Percentiles rank a stretch among this genome's conserved stretches.
These are phyloP conservation scores for Exophiala calicioides DNA, from an alignment of 2,329 filamentous ascomycete genomes.

Conservation along the genomic window DNA sequence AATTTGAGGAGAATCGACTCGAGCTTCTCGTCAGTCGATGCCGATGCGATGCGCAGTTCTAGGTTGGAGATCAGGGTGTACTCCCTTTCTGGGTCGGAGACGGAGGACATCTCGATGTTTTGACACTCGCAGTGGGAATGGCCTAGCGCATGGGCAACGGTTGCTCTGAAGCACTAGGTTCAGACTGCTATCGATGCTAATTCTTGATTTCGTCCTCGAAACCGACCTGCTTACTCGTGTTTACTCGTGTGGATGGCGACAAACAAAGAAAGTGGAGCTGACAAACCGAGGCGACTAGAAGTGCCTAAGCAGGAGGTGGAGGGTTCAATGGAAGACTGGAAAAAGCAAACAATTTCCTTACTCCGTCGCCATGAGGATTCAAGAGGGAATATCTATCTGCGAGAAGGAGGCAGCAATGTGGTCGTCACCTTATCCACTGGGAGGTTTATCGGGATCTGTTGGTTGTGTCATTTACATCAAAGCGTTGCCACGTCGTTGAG, in stretches of 20 bases:
- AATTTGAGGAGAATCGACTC: slow-evolving; percentile 76
- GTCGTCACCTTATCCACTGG: slow-evolving; percentile 17
- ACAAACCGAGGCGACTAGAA: too few relatives aligned
- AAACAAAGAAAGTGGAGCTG: too few relatives aligned
- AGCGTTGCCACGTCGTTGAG: slow-evolving; percentile 20
- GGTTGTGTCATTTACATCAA: slow-evolving; percentile 13
- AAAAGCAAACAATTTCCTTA: not conserved
- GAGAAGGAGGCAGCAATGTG: slow-evolving; percentile 12
- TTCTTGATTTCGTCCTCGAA: too few relatives aligned
- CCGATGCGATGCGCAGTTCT: slow-evolving; percentile 78
- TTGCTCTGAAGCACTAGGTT: too few relatives aligned
- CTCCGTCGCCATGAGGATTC: not conserved
- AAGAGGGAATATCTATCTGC: not conserved
- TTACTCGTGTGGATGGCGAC: too few relatives aligned
- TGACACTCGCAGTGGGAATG: too few relatives aligned
- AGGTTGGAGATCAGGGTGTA: slow-evolving; percentile 80
- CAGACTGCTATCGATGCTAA: too few relatives aligned
- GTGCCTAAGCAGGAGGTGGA: not conserved
- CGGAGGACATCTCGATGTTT: too few relatives aligned
- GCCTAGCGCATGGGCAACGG: too few relatives aligned
- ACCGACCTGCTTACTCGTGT: too few relatives aligned
- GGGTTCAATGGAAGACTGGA: not conserved
- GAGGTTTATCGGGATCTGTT: slow-evolving; percentile 1
- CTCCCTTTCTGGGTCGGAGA: slow-evolving; percentile 64
- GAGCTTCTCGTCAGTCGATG: slow-evolving; percentile 81